Percentiles rank a stretch among this genome's conserved stretches.
Conservation (phyloP, 2,329 filamentous ascomycete genomes). For the Tolypocladium album region DNA sequence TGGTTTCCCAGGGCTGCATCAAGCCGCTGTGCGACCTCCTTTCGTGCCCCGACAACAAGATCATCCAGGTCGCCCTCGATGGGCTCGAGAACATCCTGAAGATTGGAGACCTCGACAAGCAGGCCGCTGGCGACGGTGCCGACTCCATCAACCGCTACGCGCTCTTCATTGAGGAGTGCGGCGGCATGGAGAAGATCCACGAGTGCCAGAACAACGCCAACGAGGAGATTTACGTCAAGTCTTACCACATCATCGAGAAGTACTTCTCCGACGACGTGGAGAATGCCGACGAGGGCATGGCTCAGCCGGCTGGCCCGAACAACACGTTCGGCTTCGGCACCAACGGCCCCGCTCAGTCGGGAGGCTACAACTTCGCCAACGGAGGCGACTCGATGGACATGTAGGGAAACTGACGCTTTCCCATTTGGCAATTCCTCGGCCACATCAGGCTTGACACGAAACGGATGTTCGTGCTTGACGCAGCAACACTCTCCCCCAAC, state of each 20-base stretch:
- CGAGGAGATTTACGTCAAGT: conserved; percentile 99
- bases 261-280: conserved; percentile 99
- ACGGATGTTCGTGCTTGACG: not conserved
- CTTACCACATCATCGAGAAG: conserved; percentile 99
- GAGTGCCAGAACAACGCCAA: conserved; percentile 99
- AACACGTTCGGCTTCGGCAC: conserved; percentile 73
- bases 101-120: conserved; percentile 98
- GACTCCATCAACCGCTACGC: conserved; percentile 93
- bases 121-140: conserved; percentile 61
- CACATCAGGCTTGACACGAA: not conserved
- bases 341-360: conserved; percentile 50
- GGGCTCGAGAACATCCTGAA: conserved; percentile 99
- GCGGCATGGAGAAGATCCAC: conserved; percentile 99
- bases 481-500: conserved; percentile 2
- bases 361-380: conserved; percentile 90
- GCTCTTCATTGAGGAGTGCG: conserved; percentile 95
- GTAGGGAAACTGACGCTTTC: conserved; percentile 19
- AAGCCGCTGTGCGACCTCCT: conserved; percentile 94
- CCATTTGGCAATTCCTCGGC: not conserved
- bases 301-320: conserved; percentile 57
- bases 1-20: conserved; percentile 90
- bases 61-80: conserved; percentile 96
- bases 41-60: conserved; percentile 97
- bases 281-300: conserved; percentile 71
- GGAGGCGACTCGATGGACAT: conserved; percentile 55